Evolutionary conservation across 352 stramenopile species (phyloP).

Genomic region (Globisporangium barbulae): DNA sequence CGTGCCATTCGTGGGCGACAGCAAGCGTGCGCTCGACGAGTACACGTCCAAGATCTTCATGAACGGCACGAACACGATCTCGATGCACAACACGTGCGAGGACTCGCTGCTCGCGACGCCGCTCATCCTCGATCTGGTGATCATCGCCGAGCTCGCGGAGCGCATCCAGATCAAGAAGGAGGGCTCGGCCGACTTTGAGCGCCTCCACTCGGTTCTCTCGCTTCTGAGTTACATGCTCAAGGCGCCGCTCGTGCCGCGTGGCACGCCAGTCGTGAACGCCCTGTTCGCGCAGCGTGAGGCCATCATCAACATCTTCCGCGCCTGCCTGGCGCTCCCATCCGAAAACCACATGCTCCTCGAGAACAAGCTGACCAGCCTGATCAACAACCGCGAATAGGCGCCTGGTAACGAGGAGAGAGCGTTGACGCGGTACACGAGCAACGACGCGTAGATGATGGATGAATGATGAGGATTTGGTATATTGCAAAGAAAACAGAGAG

Average conservation of each 20-base stretch:
- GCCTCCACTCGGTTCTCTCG: constrained; percentile 97
- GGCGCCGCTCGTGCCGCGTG: constrained; percentile 96
- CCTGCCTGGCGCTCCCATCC: constrained; percentile 94
- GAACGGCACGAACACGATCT: constrained; percentile 99
- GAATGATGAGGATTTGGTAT: constrained; percentile 16
- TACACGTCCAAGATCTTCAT: constrained; percentile 99
- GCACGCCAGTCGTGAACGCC: constrained; percentile 98
- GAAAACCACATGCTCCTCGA: constrained; percentile 99
- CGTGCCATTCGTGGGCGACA: constrained; percentile 98
- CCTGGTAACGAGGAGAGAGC: background rate
- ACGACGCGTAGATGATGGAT: background rate
- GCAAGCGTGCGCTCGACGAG: constrained; percentile 99
- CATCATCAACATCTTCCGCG: constrained; percentile 98
- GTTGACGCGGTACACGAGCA: background rate
- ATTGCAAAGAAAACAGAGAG: background rate
- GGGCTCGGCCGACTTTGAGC: constrained; percentile 86
- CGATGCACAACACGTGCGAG: constrained; percentile 99
- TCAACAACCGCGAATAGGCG: constrained; percentile 56
- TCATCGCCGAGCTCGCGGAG: constrained; percentile 97
- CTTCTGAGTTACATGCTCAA: constrained; percentile 99
- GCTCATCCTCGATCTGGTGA: constrained; percentile 98
- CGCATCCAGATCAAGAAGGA: constrained; percentile 95
- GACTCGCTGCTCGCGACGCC: constrained; percentile 98
- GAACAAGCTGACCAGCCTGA: constrained; percentile 90
- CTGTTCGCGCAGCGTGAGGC: constrained; percentile 97